phyloP scores from a whole-genome alignment of 2,329 filamentous ascomycete species.

The Colletotrichum costaricense region DNA sequence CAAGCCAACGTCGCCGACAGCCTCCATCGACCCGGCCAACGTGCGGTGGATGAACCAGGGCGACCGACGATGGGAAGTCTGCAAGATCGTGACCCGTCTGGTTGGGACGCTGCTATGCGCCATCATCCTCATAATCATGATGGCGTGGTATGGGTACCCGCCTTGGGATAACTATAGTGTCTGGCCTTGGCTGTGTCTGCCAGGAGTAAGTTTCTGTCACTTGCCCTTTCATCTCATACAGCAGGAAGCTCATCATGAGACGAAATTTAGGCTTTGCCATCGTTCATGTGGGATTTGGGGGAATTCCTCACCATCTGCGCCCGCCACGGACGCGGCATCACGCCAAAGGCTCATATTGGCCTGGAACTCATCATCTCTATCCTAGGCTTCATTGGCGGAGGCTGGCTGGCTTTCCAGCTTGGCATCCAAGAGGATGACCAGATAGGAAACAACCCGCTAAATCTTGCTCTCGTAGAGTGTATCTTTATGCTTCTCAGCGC shows the following conservation, averaged over 20 bases:
- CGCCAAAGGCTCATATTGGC: slow-evolving; percentile 42
- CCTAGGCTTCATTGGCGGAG: background rate
- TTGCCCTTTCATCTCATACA: background rate
- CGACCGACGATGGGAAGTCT: slow-evolving; percentile 38
- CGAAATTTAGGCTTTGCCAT: slow-evolving; percentile 17
- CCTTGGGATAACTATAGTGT: background rate
- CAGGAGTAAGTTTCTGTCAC: slow-evolving; percentile 16
- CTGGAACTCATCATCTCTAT: slow-evolving; percentile 41
- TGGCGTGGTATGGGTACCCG: slow-evolving; percentile 1
- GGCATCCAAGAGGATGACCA: background rate
- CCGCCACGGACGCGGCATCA: slow-evolving; percentile 40
- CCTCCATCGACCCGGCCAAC: slow-evolving; percentile 33
- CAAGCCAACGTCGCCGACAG: slow-evolving; percentile 36
- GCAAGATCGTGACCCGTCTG: slow-evolving; percentile 40
- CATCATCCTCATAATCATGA: slow-evolving; percentile 24
- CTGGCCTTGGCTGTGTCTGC: slow-evolving; percentile 2
- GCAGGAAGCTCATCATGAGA: background rate
- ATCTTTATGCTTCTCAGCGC: slow-evolving; percentile 13
- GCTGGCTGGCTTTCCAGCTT: background rate
- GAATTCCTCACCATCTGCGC: slow-evolving; percentile 41
- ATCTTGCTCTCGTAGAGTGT: background rate
- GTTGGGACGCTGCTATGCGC: slow-evolving; percentile 33
- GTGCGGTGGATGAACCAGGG: slow-evolving; percentile 30
- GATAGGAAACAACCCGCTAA: background rate
- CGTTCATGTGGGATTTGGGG: slow-evolving; percentile 40